Evolutionary conservation across 768 basidiomycete species (phyloP).

Genomic region (Daedaleopsis sinensis): DNA sequence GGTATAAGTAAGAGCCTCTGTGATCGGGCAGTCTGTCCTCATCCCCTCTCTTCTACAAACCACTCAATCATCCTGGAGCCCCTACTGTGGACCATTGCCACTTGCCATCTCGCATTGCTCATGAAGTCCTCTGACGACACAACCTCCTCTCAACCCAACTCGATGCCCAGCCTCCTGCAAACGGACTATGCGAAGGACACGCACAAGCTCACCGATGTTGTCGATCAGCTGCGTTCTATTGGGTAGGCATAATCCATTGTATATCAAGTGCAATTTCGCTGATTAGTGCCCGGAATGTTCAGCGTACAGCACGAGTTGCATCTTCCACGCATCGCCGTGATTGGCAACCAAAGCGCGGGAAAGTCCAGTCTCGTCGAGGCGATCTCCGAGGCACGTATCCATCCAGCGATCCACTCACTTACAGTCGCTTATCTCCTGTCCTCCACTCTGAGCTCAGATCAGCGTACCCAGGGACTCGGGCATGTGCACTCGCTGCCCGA

Average conservation of each 20-base stretch:
- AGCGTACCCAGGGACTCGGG: constrained; percentile 52
- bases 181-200: neutral
- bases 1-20: too few relatives aligned
- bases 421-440: neutral
- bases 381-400: constrained; percentile 44
- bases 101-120: too few relatives aligned
- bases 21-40: too few relatives aligned
- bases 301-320: constrained; percentile 50
- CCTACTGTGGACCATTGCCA: too few relatives aligned
- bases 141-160: too few relatives aligned
- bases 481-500: constrained; percentile 47
- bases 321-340: constrained; percentile 52
- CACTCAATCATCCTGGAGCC: too few relatives aligned
- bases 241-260: neutral
- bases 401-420: neutral
- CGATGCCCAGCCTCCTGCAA: too few relatives aligned
- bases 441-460: constrained; percentile 44
- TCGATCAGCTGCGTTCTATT: neutral
- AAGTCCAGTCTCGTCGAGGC: constrained; percentile 54
- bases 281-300: neutral
- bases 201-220: neutral
- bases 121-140: too few relatives aligned
- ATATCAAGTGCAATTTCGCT: neutral
- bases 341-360: constrained; percentile 56
- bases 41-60: too few relatives aligned